These are phyloP conservation scores for Mycena capillaripes DNA, from an alignment of 768 basidiomycete genomes.

Conservation along the genomic window DNA sequence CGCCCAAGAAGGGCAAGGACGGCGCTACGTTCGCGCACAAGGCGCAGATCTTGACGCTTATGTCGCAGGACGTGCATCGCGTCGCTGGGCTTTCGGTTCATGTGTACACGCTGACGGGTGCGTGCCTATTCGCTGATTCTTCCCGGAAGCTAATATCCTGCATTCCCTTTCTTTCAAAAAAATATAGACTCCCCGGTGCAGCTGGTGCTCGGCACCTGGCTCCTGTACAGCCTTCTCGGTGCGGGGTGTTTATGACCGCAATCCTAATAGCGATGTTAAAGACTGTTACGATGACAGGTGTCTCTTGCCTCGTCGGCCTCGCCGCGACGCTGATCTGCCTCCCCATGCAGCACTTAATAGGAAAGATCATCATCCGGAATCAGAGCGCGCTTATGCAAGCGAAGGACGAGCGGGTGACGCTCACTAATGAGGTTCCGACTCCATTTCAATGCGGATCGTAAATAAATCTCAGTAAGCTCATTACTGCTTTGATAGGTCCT, in stretches of 20 bases:
- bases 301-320: conserved; percentile 21
- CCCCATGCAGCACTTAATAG: conserved; percentile 18
- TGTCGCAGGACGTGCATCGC: conserved; percentile 28
- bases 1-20: neutral
- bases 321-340: conserved; percentile 9
- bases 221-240: conserved; percentile 25
- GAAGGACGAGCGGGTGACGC: conserved; percentile 76
- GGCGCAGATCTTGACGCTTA: conserved; percentile 18
- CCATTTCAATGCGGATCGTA: conserved; percentile 47
- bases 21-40: neutral
- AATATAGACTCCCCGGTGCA: conserved; percentile 7
- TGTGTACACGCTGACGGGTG: conserved; percentile 15
- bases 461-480: neutral
- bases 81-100: conserved; percentile 4
- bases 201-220: conserved; percentile 8
- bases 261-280: neutral
- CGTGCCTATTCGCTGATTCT: neutral
- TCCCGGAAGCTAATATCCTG: too few relatives aligned
- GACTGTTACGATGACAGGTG: neutral
- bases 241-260: neutral
- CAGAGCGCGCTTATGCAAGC: conserved; percentile 71
- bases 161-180: neutral
- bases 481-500: conserved; percentile 3
- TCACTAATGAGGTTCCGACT: conserved; percentile 83
- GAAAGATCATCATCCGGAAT: conserved; percentile 41